Conservation (phyloP, 108 stramenopile genomes). For the Seminavis robusta region DNA sequence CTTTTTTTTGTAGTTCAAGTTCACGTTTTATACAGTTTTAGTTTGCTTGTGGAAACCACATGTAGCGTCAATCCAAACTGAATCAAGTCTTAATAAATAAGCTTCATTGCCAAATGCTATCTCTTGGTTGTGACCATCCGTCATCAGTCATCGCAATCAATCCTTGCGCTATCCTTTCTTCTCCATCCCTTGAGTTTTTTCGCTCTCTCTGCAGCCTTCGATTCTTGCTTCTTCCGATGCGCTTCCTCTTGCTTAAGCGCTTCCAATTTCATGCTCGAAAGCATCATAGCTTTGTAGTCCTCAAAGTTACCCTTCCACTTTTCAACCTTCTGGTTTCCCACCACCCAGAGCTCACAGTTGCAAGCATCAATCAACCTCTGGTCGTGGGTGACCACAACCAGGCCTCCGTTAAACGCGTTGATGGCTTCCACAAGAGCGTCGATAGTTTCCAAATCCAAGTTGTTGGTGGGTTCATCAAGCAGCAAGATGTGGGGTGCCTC, state of each 20-base stretch:
- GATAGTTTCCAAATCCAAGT: constrained; percentile 97
- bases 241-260: constrained; percentile 59
- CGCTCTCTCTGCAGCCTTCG: constrained; percentile 64
- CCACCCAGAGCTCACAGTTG: constrained; percentile 96
- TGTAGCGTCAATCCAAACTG: no score
- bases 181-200: no score
- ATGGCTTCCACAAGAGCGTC: constrained; percentile 97
- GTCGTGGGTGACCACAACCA: constrained; percentile 98
- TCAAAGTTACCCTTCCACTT: constrained; percentile 88
- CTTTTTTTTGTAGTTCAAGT: no score
- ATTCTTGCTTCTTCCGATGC: constrained; percentile 59
- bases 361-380: constrained; percentile 96
- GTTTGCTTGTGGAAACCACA: no score
- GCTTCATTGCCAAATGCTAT: no score
- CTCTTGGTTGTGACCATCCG: no score
- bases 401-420: constrained; percentile 97
- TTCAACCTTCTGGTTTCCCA: constrained; percentile 83
- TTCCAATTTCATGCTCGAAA: constrained; percentile 76
- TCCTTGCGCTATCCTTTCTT: no score
- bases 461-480: constrained; percentile 93
- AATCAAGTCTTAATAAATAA: no score
- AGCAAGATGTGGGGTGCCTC: constrained; percentile 90
- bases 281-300: constrained; percentile 84
- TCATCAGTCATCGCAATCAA: no score
- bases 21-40: no score